Percentiles rank a stretch among this genome's conserved stretches.
These are phyloP conservation scores for Cystobasidium onofrii DNA, from an alignment of 768 basidiomycete species.

Conservation along the genomic window DNA sequence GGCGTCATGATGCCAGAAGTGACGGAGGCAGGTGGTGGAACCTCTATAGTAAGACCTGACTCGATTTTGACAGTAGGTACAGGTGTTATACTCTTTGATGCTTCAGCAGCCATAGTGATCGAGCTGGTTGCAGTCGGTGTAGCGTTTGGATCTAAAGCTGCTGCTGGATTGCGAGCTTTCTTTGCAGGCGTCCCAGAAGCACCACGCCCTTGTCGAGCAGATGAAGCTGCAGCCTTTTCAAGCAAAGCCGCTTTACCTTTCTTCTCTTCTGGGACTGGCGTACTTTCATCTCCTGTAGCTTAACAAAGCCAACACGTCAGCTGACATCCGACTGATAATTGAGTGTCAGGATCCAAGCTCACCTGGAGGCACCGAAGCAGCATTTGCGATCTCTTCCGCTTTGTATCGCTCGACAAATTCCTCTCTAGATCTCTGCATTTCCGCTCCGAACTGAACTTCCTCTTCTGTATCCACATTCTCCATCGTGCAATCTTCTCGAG, in stretches of 20 bases:
- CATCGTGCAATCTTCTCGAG: slow-evolving; percentile 51
- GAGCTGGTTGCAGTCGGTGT: neutral
- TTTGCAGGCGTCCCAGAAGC: neutral
- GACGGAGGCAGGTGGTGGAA: neutral
- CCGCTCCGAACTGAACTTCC: slow-evolving; percentile 67
- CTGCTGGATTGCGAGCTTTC: neutral
- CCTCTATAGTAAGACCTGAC: neutral
- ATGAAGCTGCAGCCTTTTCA: neutral
- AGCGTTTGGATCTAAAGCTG: neutral
- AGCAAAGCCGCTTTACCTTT: neutral
- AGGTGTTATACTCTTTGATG: neutral
- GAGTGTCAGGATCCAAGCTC: neutral
- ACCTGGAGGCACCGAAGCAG: neutral
- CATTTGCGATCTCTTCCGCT: slow-evolving; percentile 31
- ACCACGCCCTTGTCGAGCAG: neutral
- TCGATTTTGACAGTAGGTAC: neutral
- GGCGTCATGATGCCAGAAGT: neutral
- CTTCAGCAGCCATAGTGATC: neutral
- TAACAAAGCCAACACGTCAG: neutral
- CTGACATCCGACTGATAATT: too few species aligned
- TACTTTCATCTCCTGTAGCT: neutral
- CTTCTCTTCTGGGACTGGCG: neutral
- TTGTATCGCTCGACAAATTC: slow-evolving; percentile 50
- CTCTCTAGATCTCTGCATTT: slow-evolving; percentile 66
- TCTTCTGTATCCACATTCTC: slow-evolving; percentile 74